A percentile compares a stretch with the other conserved stretches of the same genome.
These are phyloP conservation scores for Fragaria vesca DNA, from an alignment of 306 rosid genomes.

Conservation along the genomic window DNA sequence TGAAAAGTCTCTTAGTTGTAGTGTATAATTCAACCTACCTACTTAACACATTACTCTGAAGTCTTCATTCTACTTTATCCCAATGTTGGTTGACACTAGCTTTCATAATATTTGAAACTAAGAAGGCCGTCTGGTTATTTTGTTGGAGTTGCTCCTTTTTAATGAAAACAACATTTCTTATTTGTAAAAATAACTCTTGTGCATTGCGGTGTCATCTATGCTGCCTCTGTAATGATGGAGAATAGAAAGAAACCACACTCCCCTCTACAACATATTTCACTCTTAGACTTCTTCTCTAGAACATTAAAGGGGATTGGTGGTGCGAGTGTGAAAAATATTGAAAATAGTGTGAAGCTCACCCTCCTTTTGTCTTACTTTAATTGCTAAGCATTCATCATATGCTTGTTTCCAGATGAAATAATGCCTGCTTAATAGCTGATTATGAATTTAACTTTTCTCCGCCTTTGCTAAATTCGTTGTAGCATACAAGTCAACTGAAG, in stretches of 20 bases:
- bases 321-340: neutral
- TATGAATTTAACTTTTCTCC: too few species aligned
- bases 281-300: neutral
- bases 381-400: neutral
- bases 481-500: neutral
- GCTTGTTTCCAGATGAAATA: neutral
- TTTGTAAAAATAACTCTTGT: too few species aligned
- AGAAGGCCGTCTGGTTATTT: neutral
- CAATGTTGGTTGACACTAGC: neutral
- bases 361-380: neutral
- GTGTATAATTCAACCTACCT: neutral
- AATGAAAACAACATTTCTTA: neutral
- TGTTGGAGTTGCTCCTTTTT: neutral
- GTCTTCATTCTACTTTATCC: neutral
- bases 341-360: neutral
- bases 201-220: neutral
- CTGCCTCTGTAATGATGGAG: neutral
- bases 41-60: neutral
- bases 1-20: neutral
- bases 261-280: neutral
- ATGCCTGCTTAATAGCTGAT: too few species aligned
- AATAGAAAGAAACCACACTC: neutral
- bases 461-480: neutral
- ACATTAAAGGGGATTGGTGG: neutral
- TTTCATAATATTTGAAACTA: neutral